Percentiles rank a stretch among this genome's conserved stretches.
Conservation (phyloP, 2,329 filamentous ascomycete genomes). For the Elsinoe australis region DNA sequence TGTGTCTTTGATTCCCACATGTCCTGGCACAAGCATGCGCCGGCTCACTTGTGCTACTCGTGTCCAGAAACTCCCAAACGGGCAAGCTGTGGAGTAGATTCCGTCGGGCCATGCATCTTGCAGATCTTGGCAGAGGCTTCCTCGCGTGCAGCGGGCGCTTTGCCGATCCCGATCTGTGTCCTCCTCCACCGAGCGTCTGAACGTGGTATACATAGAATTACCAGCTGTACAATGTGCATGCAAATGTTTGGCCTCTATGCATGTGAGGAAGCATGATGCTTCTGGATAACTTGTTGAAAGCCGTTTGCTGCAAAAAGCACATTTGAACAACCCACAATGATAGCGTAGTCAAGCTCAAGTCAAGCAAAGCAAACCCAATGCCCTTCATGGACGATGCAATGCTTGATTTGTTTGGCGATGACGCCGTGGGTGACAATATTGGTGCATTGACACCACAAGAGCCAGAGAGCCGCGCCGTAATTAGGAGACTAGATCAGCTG, state of each 20-base stretch:
- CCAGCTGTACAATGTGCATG: no score
- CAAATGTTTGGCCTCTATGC: no score
- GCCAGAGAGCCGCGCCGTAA: constrained; percentile 57
- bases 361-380: no score
- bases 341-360: no score
- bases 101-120: not conserved
- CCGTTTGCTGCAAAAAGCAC: no score
- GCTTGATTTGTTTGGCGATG: constrained; percentile 68
- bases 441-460: constrained; percentile 48
- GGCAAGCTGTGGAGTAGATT: not conserved
- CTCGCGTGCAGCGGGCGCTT: not conserved
- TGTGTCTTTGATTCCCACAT: no score
- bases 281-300: no score
- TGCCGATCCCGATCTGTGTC: not conserved
- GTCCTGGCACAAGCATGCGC: not conserved
- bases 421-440: constrained; percentile 49
- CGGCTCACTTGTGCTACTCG: not conserved
- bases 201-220: no score
- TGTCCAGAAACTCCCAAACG: no score
- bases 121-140: not conserved
- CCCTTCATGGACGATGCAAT: constrained; percentile 35
- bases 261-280: no score
- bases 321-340: no score
- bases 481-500: constrained; percentile 68
- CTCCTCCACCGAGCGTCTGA: not conserved